Percentiles rank a stretch among this genome's conserved stretches.
Evolutionary conservation across 2,329 filamentous ascomycete genomes (phyloP).

Genomic region (Periconia digitata): DNA sequence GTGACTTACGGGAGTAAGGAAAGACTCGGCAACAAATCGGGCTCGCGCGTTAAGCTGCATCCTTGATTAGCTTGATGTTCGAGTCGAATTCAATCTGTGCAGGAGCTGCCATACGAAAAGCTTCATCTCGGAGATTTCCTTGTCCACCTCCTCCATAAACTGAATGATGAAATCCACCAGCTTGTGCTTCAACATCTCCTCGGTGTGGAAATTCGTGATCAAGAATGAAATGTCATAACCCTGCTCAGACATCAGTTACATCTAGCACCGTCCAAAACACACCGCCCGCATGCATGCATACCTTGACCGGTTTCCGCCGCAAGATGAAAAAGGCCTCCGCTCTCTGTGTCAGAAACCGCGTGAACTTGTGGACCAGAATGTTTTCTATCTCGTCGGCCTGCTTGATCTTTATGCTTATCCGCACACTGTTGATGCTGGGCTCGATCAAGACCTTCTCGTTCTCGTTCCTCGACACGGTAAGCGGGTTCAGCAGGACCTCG

Average conservation of each 20-base stretch:
- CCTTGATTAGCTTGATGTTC: slow-evolving; percentile 31
- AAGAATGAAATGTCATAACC: slow-evolving; percentile 99
- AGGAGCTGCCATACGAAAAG: slow-evolving; percentile 73
- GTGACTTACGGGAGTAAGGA: slow-evolving; percentile 84
- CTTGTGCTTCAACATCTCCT: slow-evolving; percentile 99
- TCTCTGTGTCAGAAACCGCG: slow-evolving; percentile 90
- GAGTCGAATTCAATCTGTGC: neutral
- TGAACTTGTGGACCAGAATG: slow-evolving; percentile 98
- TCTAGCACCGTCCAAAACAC: neutral
- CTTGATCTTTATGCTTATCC: slow-evolving; percentile 98
- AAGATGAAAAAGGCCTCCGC: slow-evolving; percentile 97
- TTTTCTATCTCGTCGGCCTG: slow-evolving; percentile 99
- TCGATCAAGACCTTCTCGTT: slow-evolving; percentile 96
- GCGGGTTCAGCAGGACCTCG: slow-evolving; percentile 87
- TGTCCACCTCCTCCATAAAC: slow-evolving; percentile 99
- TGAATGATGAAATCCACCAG: slow-evolving; percentile 98
- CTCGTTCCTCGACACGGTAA: slow-evolving; percentile 91
- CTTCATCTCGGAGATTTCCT: slow-evolving; percentile 99
- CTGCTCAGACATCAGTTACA: slow-evolving; percentile 48
- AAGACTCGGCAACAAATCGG: slow-evolving; percentile 97
- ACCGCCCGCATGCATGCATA: too few species aligned
- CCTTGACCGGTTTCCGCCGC: slow-evolving; percentile 91
- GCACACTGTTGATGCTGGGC: slow-evolving; percentile 93
- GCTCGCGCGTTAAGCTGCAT: slow-evolving; percentile 88
- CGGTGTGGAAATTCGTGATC: slow-evolving; percentile 98